Evolutionary conservation across 1,284 basidiomycete species (phyloP), one percentile per base, ranked within the genome.

Genomic region (Peniophora sp.): DNA sequence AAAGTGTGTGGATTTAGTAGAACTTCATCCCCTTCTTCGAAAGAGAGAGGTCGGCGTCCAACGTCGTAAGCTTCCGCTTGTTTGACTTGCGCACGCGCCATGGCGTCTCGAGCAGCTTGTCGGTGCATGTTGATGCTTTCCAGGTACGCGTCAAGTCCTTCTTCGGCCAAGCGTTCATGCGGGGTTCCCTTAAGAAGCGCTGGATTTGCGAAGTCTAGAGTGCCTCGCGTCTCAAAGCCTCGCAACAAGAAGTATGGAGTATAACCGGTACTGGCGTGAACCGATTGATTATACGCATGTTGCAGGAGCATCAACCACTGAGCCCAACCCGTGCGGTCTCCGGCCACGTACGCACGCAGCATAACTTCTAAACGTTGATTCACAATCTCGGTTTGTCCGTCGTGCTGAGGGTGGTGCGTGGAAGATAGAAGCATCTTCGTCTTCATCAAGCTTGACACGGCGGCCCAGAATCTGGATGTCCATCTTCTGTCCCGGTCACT

Each of bases 331-430:
- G 32, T 47, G 27, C 34, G 34, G 24, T 32, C 24, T 12, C 46
- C 12, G 10, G 34, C 19, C 22, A 27, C 20, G 12, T 47, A 20
- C 58, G 27, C 27, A 6, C 27, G 27, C 5, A 32, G 27, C 27
- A 32, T 32, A 12, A 32, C 12, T 12, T 69, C 60, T 2, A 69
- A 53, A 52, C 59, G 57, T 52, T 68, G 63, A 50, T 69, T 68
- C 11, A 61, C 51, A 16, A 58, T 53, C 53, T 70, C 64, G 0
- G 66, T 66, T 45, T 65, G 58, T 47, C 67, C 63, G 49, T 69
- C 63, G 0, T 61, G 59, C 51, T 69, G 65, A 1, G 63, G 66
- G 47, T 69, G 65, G 51, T 64, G 64, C 0, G 68, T 56, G 0
- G 62, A 67, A 1, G 65, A 62, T 1, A 65, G 45, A 2, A 48